These are phyloP conservation scores for Gymnopilus dilepis DNA, from an alignment of 768 basidiomycete genomes.

Conservation along the genomic window DNA sequence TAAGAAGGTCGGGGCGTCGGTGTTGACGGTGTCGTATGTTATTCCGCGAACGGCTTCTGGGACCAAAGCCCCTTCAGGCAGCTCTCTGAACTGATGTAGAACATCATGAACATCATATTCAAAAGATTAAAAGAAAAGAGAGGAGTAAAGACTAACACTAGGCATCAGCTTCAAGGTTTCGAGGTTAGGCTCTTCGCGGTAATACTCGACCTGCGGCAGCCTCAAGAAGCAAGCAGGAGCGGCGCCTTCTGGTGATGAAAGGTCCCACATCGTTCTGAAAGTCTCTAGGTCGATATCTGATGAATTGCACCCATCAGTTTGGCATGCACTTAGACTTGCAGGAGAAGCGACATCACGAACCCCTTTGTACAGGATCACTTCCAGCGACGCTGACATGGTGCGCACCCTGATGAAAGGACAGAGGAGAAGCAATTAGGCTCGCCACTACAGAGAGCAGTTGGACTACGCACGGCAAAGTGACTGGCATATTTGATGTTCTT, in stretches of 20 bases:
- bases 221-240: constrained; percentile 61
- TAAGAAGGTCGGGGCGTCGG: constrained; percentile 63
- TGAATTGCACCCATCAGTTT: background rate
- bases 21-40: constrained; percentile 62
- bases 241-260: constrained; percentile 54
- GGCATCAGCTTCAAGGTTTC: constrained; percentile 27
- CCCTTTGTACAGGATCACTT: constrained; percentile 50
- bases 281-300: constrained; percentile 66
- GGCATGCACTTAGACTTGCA: background rate
- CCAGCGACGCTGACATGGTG: constrained; percentile 66
- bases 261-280: constrained; percentile 65
- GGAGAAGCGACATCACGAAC: constrained; percentile 33
- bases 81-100: constrained; percentile 39
- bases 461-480: constrained; percentile 69
- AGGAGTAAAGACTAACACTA: constrained; percentile 10
- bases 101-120: background rate
- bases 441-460: background rate
- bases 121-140: background rate
- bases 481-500: constrained; percentile 65
- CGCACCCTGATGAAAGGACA: constrained; percentile 53
- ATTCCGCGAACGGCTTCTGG: constrained; percentile 44
- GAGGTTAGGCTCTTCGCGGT: constrained; percentile 21
- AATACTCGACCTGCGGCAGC: constrained; percentile 56
- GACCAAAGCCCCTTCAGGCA: constrained; percentile 30
- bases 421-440: background rate